Percentiles rank a stretch among this genome's conserved stretches.
Conservation (phyloP, 257 asterid genomes). For the Fraxinus quadrangulata region DNA sequence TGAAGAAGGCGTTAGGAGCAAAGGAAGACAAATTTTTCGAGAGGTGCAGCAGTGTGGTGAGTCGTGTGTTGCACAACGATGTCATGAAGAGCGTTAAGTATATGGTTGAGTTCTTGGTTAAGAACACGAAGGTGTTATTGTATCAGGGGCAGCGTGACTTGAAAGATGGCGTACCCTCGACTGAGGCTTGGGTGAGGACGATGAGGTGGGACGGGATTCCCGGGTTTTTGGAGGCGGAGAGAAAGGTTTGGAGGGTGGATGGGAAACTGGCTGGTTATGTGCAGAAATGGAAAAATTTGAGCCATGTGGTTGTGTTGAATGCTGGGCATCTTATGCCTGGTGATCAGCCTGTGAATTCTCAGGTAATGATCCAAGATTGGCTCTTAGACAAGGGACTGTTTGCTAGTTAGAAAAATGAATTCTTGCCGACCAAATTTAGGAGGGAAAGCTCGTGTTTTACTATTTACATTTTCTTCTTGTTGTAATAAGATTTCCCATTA, state of each 20-base stretch:
- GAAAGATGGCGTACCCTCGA: conserved; percentile 67
- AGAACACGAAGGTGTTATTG: conserved; percentile 57
- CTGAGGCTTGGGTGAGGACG: conserved; percentile 69
- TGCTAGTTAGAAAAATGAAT: conserved; percentile 27
- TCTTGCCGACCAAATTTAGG: background rate
- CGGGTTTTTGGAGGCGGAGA: conserved; percentile 60
- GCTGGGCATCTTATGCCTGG: conserved; percentile 91
- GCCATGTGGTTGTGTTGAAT: conserved; percentile 64
- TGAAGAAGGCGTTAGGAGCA: conserved; percentile 58
- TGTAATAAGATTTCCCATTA: background rate
- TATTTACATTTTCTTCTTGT: background rate
- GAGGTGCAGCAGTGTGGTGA: conserved; percentile 57
- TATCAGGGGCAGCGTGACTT: conserved; percentile 79
- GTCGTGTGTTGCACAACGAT: conserved; percentile 50
- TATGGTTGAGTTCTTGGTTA: conserved; percentile 69
- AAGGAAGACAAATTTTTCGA: conserved; percentile 40
- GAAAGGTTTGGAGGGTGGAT: conserved; percentile 62
- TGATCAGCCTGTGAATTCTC: conserved; percentile 76
- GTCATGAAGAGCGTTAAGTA: conserved; percentile 81
- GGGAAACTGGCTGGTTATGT: conserved; percentile 71
- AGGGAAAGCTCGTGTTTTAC: background rate
- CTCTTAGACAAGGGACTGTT: conserved; percentile 63
- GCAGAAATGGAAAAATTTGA: conserved; percentile 62
- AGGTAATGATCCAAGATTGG: conserved; percentile 85
- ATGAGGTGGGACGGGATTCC: conserved; percentile 62